These are phyloP conservation scores for Aureobasidium sp. DNA, from an alignment of 2,329 filamentous ascomycete species.

Conservation along the genomic window DNA sequence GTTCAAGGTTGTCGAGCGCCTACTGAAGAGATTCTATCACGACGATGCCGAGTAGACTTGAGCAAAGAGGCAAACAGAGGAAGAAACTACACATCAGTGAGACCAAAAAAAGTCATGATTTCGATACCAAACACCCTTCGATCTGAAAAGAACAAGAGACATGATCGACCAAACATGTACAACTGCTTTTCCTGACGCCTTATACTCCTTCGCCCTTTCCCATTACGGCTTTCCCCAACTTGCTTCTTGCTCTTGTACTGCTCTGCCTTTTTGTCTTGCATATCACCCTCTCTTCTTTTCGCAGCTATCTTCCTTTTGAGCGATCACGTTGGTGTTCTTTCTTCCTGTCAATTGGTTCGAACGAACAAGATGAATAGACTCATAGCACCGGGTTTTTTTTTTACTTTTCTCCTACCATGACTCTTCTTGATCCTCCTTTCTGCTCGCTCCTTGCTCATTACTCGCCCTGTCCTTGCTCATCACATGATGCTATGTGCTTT, in stretches of 20 bases:
- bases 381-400: neutral
- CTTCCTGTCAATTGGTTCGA: neutral
- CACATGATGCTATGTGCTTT: neutral
- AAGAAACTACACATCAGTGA: neutral
- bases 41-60: conserved; percentile 41
- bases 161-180: neutral
- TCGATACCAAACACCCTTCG: neutral
- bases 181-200: neutral
- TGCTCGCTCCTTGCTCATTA: neutral
- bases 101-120: conserved; percentile 9
- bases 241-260: neutral
- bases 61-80: neutral
- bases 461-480: neutral
- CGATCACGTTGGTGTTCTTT: neutral
- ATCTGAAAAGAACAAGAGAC: neutral
- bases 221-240: neutral
- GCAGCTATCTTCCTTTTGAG: neutral
- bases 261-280: neutral
- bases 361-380: neutral
- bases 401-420: neutral
- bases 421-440: neutral
- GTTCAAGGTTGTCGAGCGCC: conserved; percentile 64
- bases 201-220: neutral
- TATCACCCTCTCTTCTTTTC: neutral
- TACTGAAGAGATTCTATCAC: conserved; percentile 65